These are phyloP conservation scores for Cercospora zeina DNA, from an alignment of 2,329 filamentous ascomycete species.

Conservation along the genomic window DNA sequence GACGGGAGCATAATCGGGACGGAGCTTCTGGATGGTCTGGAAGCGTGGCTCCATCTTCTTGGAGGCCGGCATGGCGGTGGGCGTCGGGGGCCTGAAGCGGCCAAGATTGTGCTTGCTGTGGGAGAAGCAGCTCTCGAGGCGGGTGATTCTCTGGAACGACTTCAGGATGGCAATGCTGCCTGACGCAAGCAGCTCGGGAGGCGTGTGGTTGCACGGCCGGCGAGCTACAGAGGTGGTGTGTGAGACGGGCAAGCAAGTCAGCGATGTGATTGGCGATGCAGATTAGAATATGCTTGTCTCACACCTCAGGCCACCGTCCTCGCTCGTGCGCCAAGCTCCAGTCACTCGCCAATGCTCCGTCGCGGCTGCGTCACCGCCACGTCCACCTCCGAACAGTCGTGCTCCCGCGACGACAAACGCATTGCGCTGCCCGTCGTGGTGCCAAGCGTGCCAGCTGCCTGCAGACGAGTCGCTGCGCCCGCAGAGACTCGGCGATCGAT, in stretches of 20 bases:
- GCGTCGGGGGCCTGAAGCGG: background rate
- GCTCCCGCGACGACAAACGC: background rate
- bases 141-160: background rate
- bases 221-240: background rate
- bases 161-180: background rate
- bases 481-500: background rate
- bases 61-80: constrained; percentile 33
- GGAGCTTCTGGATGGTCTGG: constrained; percentile 80
- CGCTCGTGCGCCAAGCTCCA: background rate
- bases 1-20: constrained; percentile 84
- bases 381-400: background rate
- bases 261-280: background rate
- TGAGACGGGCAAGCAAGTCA: background rate
- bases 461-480: background rate
- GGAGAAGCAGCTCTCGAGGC: background rate
- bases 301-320: background rate
- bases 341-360: background rate
- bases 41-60: constrained; percentile 60
- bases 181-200: background rate
- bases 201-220: background rate
- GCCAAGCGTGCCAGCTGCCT: background rate
- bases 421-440: background rate
- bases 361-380: background rate
- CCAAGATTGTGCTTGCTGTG: constrained; percentile 2
- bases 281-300: background rate